Base-by-base conservation (phyloP, 192 early-diverging fungal species). In the Umbelopsis isabellina region DNA sequence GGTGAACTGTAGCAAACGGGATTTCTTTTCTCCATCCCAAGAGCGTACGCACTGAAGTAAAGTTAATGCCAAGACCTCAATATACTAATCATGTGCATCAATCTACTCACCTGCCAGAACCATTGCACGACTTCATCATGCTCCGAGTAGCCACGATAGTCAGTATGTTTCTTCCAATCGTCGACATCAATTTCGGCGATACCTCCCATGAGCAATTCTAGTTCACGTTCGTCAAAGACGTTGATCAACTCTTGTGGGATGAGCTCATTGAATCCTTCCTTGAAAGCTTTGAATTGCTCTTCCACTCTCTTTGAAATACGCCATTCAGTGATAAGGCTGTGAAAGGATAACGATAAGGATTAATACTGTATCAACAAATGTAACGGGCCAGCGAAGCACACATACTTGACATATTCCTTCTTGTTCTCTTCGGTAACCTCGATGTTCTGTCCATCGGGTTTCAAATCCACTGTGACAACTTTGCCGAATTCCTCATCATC, bases 151-250 rank as follows among this genome's bases (percentile, higher is more conserved):
- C 95, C 96, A 69, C 97, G 81, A 73, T 99, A 99, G 77, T 99
- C 96, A 1, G 96, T 99, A 73, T 98, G 87, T 83, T 98, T 99
- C 87, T 94, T 95, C 97, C 97, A 99, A 82, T 99, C 97, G 48
- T 97, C 96, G 7, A 96, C 84, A 81, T 99, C 95, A 68, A 99
- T 94, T 68, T 99, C 96, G 35, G 92, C 92, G 72, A 99, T 90
- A 67, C 97, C 97, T 23, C 97, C 95, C 83, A 99, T 97, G 30
- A 99, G 85, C 49, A 99, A 83, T 69, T 99, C 97, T 58, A 99
- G 83, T 85, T 99, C 97, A 67, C 95, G 91, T 78, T 98, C 96
- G 71, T 99, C 96, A 86, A 99, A 99, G 27, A 99, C 96, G 41
- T 90, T 88, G 53, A 99, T 91, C 58, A 97, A 82, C 20, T 99